Conservation (phyloP, 1,284 basidiomycete genomes). For the Malassezia sp. region DNA sequence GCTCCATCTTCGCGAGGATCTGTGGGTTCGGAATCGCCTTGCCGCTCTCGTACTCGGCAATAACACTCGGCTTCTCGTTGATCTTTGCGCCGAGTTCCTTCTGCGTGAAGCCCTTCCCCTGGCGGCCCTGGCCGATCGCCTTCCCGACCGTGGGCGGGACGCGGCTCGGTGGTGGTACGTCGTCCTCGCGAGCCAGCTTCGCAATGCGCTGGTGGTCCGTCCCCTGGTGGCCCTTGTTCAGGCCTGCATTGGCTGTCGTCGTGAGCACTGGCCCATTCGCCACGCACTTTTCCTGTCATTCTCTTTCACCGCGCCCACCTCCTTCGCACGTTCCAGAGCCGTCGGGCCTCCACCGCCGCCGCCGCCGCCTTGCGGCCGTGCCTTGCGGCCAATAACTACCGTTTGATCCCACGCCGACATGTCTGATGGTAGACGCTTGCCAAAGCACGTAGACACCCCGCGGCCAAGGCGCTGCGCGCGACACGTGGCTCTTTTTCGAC, state of each 20-base stretch:
- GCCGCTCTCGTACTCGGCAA: slow-evolving; percentile 73
- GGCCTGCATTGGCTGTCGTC: slow-evolving; percentile 26
- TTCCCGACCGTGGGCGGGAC: slow-evolving; percentile 68
- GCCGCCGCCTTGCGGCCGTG: slow-evolving; percentile 49
- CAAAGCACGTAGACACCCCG: background rate
- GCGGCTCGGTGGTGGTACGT: slow-evolving; percentile 85
- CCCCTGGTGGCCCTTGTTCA: slow-evolving; percentile 38
- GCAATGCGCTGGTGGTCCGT: slow-evolving; percentile 43
- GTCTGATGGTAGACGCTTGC: background rate
- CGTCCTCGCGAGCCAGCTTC: slow-evolving; percentile 54
- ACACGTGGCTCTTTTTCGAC: slow-evolving; percentile 12
- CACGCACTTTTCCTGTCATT: slow-evolving; percentile 48
- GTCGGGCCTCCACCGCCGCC: slow-evolving; percentile 53
- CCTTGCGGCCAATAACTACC: slow-evolving; percentile 64
- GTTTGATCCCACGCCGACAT: slow-evolving; percentile 31
- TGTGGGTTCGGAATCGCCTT: slow-evolving; percentile 81
- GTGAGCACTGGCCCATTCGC: no score
- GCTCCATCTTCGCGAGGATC: slow-evolving; percentile 83
- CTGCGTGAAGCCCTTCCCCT: slow-evolving; percentile 68
- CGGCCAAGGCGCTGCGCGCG: background rate
- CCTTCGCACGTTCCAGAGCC: slow-evolving; percentile 45
- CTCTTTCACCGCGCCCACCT: slow-evolving; percentile 49
- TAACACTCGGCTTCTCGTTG: slow-evolving; percentile 75
- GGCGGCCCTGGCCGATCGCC: slow-evolving; percentile 71
- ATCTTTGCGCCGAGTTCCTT: slow-evolving; percentile 88